Evolutionary conservation across 2,329 filamentous ascomycete species (phyloP).

Genomic region (Stachybotrys elegans): DNA sequence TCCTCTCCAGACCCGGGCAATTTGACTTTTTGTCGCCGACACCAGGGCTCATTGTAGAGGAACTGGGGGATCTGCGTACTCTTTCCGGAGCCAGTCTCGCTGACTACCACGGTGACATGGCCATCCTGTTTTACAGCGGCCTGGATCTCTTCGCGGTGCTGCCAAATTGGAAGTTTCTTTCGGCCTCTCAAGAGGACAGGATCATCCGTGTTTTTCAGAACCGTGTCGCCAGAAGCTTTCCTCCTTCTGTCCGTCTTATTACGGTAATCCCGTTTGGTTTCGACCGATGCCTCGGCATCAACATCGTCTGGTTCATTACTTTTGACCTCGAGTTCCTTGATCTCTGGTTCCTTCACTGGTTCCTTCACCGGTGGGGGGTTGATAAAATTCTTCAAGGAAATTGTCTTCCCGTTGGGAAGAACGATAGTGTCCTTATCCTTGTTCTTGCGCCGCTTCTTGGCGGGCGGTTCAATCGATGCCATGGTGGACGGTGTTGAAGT

Average conservation of each 20-base stretch:
- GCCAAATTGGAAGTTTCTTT: constrained; percentile 75
- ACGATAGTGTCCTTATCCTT: too few species aligned
- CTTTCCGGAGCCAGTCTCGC: constrained; percentile 95
- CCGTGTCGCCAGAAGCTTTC: too few species aligned
- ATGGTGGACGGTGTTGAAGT: too few species aligned
- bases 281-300: not conserved
- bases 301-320: not conserved
- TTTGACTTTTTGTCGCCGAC: constrained; percentile 52
- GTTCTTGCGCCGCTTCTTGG: too few species aligned
- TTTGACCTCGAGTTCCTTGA: too few species aligned
- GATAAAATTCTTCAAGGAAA: too few species aligned
- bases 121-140: constrained; percentile 46
- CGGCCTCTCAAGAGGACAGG: constrained; percentile 40
- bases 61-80: constrained; percentile 96
- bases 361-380: too few species aligned
- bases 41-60: constrained; percentile 74
- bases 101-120: constrained; percentile 78
- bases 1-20: constrained; percentile 34
- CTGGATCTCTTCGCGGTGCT: constrained; percentile 65
- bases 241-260: too few species aligned
- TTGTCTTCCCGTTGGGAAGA: too few species aligned
- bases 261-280: not conserved
- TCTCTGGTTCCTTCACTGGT: too few species aligned
- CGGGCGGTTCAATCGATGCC: too few species aligned
- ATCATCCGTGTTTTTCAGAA: constrained; percentile 23